phyloP scores from a whole-genome alignment of 805 yeast genomes.

The Yarrowia porcina region DNA sequence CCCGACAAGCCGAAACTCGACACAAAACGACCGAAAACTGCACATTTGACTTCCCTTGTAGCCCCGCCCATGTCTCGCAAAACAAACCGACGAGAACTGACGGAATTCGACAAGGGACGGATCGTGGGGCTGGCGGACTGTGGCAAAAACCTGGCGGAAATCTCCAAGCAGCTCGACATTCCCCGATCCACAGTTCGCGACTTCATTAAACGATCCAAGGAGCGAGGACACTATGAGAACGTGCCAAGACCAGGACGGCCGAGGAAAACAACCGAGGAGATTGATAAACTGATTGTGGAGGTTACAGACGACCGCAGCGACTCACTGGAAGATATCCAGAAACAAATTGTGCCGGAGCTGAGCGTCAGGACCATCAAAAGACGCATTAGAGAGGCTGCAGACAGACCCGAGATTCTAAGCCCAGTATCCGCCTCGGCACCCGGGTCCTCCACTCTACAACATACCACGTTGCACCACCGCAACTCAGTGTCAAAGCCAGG shows the following conservation, averaged over 20 bases:
- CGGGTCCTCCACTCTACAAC: neutral
- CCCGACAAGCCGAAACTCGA: neutral
- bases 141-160: conserved; percentile 26
- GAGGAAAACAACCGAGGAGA: conserved; percentile 25
- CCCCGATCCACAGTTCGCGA: conserved; percentile 28
- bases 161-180: conserved; percentile 27
- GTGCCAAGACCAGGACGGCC: conserved; percentile 26
- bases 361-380: conserved; percentile 26
- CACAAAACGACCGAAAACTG: too few species aligned
- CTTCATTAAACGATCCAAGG: conserved; percentile 27
- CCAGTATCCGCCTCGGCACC: neutral
- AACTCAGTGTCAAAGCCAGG: neutral
- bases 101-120: conserved; percentile 28
- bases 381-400: conserved; percentile 25
- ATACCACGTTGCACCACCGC: neutral
- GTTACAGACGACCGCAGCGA: conserved; percentile 23
- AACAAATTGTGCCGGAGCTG: conserved; percentile 25
- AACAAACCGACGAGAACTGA: conserved; percentile 27
- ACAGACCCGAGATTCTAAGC: neutral
- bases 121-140: conserved; percentile 27
- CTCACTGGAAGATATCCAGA: conserved; percentile 26
- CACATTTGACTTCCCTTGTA: too few species aligned
- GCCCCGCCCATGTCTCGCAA: conserved; percentile 18
- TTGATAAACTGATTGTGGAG: conserved; percentile 25
- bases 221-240: conserved; percentile 27